Percentiles rank a stretch among this genome's conserved stretches.
These are phyloP conservation scores for Puccinia polysora DNA, from an alignment of 1,284 basidiomycete species.

Conservation along the genomic window DNA sequence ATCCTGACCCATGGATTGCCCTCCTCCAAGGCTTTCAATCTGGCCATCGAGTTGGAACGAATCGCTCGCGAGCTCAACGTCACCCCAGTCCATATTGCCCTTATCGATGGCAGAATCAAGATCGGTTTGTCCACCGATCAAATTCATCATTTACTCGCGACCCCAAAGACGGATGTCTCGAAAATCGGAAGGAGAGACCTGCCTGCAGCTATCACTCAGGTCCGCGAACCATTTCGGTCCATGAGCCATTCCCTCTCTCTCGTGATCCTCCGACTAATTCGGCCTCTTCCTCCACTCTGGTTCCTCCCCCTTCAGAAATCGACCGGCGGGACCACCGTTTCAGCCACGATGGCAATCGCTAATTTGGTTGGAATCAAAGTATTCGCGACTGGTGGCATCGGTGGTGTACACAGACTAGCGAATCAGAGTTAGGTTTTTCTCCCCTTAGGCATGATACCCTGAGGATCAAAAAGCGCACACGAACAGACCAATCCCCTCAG, in stretches of 20 bases:
- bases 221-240: not conserved
- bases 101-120: slow-evolving; percentile 77
- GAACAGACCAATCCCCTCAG: no score
- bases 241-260: no score
- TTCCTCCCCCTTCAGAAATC: not conserved
- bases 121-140: slow-evolving; percentile 70
- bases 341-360: slow-evolving; percentile 52
- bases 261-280: no score
- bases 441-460: no score
- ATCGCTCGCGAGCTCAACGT: slow-evolving; percentile 73
- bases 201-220: slow-evolving; percentile 61
- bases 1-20: slow-evolving; percentile 75
- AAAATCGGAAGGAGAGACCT: slow-evolving; percentile 88
- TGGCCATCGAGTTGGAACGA: slow-evolving; percentile 62
- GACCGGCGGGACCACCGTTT: slow-evolving; percentile 51
- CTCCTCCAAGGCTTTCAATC: slow-evolving; percentile 60
- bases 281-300: not conserved
- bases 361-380: slow-evolving; percentile 51
- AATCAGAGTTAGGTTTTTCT: slow-evolving; percentile 62
- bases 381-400: slow-evolving; percentile 57
- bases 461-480: not conserved
- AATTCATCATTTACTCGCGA: slow-evolving; percentile 62
- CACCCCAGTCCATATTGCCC: slow-evolving; percentile 82
- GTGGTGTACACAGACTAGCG: slow-evolving; percentile 89
- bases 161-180: slow-evolving; percentile 56